Evolutionary conservation across 208 protist species (phyloP).

Genomic region (Tritrichomonas musculus): DNA sequence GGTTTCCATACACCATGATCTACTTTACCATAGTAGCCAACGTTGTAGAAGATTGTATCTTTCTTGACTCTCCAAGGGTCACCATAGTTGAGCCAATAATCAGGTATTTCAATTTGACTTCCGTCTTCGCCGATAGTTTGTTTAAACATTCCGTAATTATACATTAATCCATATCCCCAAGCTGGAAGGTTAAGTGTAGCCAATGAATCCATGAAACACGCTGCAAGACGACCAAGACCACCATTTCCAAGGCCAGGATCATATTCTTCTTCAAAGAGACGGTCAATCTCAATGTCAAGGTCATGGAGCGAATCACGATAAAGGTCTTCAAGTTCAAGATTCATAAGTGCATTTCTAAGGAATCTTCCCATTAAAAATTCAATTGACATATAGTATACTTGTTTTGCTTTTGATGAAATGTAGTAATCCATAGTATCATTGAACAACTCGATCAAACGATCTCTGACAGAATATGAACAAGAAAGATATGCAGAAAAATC

Average conservation of each 20-base stretch:
- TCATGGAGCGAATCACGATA: neutral
- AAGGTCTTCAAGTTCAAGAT: neutral
- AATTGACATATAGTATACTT: neutral
- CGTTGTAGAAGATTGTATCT: neutral
- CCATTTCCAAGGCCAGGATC: constrained; percentile 24
- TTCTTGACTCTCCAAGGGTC: constrained; percentile 7
- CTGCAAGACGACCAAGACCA: constrained; percentile 29
- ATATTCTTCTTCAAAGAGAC: neutral
- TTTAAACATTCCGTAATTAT: neutral
- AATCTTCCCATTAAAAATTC: constrained; percentile 23
- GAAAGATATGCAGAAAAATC: constrained; percentile 44
- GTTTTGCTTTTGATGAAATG: constrained; percentile 43
- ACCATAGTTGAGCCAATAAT: constrained; percentile 29
- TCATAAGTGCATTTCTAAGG: neutral
- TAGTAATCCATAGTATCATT: constrained; percentile 56
- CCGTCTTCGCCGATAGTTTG: neutral
- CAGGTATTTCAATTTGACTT: constrained; percentile 9
- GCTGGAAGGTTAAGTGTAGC: constrained; percentile 3
- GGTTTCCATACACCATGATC: constrained; percentile 9
- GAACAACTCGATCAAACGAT: constrained; percentile 52
- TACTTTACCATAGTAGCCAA: neutral
- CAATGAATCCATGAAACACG: constrained; percentile 25
- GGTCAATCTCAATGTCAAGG: neutral
- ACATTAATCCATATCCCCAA: constrained; percentile 21
- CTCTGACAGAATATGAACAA: constrained; percentile 44